These are phyloP conservation scores for Neospermospora avenae DNA, from an alignment of 2,329 filamentous ascomycete genomes.

Conservation along the genomic window DNA sequence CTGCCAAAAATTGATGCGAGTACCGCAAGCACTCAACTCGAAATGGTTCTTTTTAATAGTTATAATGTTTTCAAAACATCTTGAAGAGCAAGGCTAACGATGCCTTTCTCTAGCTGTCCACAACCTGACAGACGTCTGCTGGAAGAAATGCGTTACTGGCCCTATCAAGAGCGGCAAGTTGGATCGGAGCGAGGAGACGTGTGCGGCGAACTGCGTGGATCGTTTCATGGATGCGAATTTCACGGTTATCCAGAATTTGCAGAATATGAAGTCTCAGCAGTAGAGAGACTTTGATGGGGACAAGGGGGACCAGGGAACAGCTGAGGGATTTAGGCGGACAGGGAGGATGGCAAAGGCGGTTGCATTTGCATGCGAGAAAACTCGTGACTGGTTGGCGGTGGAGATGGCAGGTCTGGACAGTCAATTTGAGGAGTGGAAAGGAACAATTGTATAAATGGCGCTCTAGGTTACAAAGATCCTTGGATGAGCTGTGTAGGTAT, in stretches of 20 bases:
- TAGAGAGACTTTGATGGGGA: background rate
- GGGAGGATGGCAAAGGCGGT: too few relatives aligned
- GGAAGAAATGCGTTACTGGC: constrained; percentile 85
- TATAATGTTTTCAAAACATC: too few relatives aligned
- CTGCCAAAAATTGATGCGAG: too few relatives aligned
- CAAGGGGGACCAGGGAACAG: too few relatives aligned
- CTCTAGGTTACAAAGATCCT: background rate
- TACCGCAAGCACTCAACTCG: too few relatives aligned
- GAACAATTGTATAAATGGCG: constrained; percentile 12
- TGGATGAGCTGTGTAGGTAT: background rate
- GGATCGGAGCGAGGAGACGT: constrained; percentile 75
- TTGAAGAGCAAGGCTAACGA: background rate
- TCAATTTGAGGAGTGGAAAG: background rate
- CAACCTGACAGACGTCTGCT: constrained; percentile 74
- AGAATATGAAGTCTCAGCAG: constrained; percentile 50
- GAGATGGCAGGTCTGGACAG: background rate
- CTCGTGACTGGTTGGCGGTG: background rate
- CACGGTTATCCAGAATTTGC: constrained; percentile 80
- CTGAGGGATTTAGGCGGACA: too few relatives aligned
- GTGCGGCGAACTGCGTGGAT: constrained; percentile 89
- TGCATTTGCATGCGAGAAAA: too few relatives aligned
- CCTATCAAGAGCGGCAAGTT: constrained; percentile 69
- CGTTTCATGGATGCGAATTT: constrained; percentile 88
- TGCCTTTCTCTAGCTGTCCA: constrained; percentile 59
- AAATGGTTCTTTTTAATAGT: too few relatives aligned